A percentile compares a stretch with the other conserved stretches of the same genome.
Conservation (phyloP, 2,329 filamentous ascomycete species). For the Colletotrichum sp. region DNA sequence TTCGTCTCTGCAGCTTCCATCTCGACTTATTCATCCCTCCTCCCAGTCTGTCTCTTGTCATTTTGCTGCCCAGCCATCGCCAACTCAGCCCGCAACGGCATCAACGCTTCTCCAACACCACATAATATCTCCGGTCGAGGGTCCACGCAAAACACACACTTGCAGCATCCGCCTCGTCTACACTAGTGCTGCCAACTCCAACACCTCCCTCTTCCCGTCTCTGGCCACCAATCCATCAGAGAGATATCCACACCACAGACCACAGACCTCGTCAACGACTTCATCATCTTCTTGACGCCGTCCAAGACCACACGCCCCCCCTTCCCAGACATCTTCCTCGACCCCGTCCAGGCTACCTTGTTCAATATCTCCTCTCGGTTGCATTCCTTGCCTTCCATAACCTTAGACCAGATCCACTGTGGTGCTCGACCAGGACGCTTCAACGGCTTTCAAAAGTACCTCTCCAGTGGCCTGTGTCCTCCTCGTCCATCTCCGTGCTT, state of each 20-base stretch:
- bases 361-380: not conserved
- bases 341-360: not conserved
- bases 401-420: not conserved
- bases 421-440: not conserved
- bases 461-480: not conserved
- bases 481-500: constrained; percentile 5
- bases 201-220: not conserved
- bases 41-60: not conserved
- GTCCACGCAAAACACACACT: not conserved
- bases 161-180: not conserved
- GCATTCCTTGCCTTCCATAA: not conserved
- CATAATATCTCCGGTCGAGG: not conserved
- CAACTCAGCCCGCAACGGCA: not conserved
- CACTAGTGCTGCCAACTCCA: not conserved
- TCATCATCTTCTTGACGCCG: not conserved
- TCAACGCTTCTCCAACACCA: not conserved
- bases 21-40: not conserved
- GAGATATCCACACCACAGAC: not conserved
- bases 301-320: not conserved
- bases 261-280: not conserved
- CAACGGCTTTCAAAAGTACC: not conserved
- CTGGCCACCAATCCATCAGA: not conserved
- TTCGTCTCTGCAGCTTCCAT: not conserved
- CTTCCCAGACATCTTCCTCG: not conserved
- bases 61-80: not conserved